Base-by-base conservation (phyloP, 305 asterid species). In the Ilex paraguariensis region DNA sequence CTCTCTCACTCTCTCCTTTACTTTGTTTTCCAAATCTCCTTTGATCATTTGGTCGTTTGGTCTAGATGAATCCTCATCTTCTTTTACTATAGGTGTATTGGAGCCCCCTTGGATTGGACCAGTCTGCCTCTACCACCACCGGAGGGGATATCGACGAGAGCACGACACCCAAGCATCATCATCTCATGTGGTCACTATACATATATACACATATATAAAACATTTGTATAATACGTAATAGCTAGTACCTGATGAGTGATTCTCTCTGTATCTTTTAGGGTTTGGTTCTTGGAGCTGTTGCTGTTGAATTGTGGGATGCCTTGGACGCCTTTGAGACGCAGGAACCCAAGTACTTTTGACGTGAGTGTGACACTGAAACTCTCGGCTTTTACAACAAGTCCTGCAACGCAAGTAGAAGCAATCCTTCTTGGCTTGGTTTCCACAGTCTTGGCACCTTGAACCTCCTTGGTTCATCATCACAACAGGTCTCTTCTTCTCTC, bases 281-380 rank as follows among this genome's bases (percentile, higher is more conserved):
- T 75, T 88, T 42, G 78, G 70, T 53, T 64, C 72, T 21, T 67
- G 69, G 57, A 4, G 71, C 31, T 75, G 74, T 64, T 71, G 85
- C 54, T 59, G 81, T 7, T 68, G 78, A 12, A 50, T 66, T 56
- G 48, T 67, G 57, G 55, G 77, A 48, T 77, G 82, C 50, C 81
- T 70, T 8, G 83, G 90, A 9, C 88, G 87, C 63, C 93, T 51
- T 46, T 56, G 70, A 0, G 86, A 75, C 12, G 82, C 82, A 28
- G 96, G 95, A 10, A 85, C 75, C 97, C 97, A 90, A 56, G 97
- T 90, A 80, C 96, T 90, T 61, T 75, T 85, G 10, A 90, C 84
- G 64, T 90, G 97, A 1, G 96, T 87, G 51, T 74, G 81, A 66
- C 97, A 90, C 57, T 77, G 83, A 54, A 81, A 87, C n/a, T 91